phyloP scores from a whole-genome alignment of 305 asterid genomes.

The Rubia balearica region DNA sequence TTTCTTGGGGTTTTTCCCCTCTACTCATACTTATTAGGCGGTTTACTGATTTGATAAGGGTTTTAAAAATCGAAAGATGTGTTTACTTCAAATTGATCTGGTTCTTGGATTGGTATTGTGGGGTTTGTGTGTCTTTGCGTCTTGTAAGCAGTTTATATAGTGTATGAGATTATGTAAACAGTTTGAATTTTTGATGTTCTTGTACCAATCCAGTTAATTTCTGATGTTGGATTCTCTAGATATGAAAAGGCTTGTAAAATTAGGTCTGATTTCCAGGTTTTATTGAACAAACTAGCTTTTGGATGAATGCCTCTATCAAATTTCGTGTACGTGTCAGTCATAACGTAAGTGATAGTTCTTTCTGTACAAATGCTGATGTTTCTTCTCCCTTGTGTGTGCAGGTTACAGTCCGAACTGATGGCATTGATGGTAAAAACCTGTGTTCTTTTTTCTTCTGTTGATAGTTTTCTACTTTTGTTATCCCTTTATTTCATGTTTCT shows the following conservation, averaged over 20 bases:
- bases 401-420: conserved; percentile 93
- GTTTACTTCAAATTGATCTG: background rate
- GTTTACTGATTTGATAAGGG: background rate
- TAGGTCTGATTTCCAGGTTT: background rate
- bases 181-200: background rate
- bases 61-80: background rate
- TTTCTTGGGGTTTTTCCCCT: background rate
- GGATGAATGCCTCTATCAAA: background rate
- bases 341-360: background rate
- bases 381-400: conserved; percentile 23
- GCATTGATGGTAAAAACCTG: conserved; percentile 68
- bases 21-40: background rate
- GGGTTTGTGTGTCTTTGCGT: background rate
- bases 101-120: background rate
- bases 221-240: background rate
- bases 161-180: background rate
- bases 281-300: no score
- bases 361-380: background rate
- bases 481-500: background rate
- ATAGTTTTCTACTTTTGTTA: background rate
- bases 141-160: no score
- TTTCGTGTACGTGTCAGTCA: background rate
- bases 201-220: background rate
- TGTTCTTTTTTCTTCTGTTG: background rate
- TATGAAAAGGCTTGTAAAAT: background rate